Conservation (phyloP, 192 early-diverging fungal species). For the Linnemannia elongata region DNA sequence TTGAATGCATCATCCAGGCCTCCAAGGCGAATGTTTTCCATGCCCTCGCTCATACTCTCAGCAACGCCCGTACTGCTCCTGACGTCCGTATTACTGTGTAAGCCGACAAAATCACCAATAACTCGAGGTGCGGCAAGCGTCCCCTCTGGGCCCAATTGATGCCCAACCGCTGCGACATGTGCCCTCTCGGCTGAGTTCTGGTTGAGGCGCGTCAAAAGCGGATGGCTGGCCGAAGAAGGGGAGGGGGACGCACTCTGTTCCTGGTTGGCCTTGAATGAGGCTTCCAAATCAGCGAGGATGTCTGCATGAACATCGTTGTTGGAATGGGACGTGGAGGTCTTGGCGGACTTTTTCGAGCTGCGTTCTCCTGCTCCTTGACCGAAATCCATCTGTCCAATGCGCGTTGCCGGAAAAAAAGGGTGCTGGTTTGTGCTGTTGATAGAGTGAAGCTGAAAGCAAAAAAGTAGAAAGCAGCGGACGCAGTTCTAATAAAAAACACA, state of each 20-base stretch:
- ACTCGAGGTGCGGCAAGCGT: constrained; percentile 17
- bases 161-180: constrained; percentile 22
- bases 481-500: not conserved
- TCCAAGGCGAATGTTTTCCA: constrained; percentile 24
- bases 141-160: constrained; percentile 29
- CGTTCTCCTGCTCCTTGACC: constrained; percentile 8
- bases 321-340: not conserved
- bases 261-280: constrained; percentile 5
- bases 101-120: constrained; percentile 32
- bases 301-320: not conserved
- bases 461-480: not conserved
- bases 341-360: not conserved
- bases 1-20: constrained; percentile 33
- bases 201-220: constrained; percentile 33
- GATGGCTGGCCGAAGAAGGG: not conserved
- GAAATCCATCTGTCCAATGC: constrained; percentile 19
- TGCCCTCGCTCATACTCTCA: constrained; percentile 13
- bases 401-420: not conserved
- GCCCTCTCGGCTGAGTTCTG: constrained; percentile 37
- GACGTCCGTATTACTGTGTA: constrained; percentile 3
- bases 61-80: not conserved
- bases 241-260: not conserved
- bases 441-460: not conserved
- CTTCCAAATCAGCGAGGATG: constrained; percentile 16
- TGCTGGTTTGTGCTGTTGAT: not conserved